Conservation (phyloP, 345 rosid genomes). For the Brassica carinata region DNA sequence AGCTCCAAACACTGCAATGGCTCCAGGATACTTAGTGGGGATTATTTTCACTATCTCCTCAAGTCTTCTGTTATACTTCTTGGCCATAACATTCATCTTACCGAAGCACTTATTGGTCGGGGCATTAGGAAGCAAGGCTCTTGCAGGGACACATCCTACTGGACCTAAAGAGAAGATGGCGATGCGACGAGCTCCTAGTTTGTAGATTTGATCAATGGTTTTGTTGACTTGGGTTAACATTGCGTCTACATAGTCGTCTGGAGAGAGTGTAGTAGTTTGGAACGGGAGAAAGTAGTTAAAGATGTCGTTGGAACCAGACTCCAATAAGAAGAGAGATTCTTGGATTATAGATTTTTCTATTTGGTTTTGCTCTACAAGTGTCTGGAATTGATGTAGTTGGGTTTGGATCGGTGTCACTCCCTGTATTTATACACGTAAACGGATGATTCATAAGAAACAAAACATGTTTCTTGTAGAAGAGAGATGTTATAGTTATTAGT, state of each 20-base stretch:
- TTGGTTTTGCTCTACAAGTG: slow-evolving; percentile 45
- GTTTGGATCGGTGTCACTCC: slow-evolving; percentile 56
- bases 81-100: slow-evolving; percentile 59
- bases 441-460: neutral
- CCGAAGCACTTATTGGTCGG: slow-evolving; percentile 51
- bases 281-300: slow-evolving; percentile 52
- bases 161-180: slow-evolving; percentile 62
- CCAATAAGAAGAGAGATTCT: slow-evolving; percentile 53
- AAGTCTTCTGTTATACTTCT: slow-evolving; percentile 50
- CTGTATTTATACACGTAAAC: slow-evolving; percentile 26
- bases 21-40: slow-evolving; percentile 45
- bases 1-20: slow-evolving; percentile 52
- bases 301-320: slow-evolving; percentile 71
- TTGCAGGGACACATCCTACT: slow-evolving; percentile 65
- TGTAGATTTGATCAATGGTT: slow-evolving; percentile 49
- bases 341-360: slow-evolving; percentile 34
- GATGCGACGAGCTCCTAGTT: slow-evolving; percentile 54
- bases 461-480: neutral
- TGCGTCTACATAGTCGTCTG: slow-evolving; percentile 47
- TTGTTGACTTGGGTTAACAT: slow-evolving; percentile 48
- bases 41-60: slow-evolving; percentile 48
- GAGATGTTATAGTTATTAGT: neutral
- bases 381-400: slow-evolving; percentile 55
- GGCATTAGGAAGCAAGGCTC: slow-evolving; percentile 53
- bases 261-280: slow-evolving; percentile 37